Evolutionary conservation across 148 eudicot genomes (phyloP).

Genomic region (Camellia sinensis): DNA sequence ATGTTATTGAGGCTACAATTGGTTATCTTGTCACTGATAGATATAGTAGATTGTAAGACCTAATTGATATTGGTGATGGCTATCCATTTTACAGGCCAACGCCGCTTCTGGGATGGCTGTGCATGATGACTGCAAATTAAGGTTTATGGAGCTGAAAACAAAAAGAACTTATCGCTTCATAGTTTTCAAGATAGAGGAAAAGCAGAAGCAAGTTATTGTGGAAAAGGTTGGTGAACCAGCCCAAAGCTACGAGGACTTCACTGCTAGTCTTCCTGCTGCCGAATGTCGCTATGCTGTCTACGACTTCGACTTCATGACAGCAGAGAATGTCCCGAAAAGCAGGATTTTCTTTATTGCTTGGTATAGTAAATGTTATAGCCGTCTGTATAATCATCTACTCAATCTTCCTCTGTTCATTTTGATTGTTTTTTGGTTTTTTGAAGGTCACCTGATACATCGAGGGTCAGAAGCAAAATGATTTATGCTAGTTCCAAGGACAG

Average conservation of each 20-base stretch:
- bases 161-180: slow-evolving; percentile 28
- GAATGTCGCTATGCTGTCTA: slow-evolving; percentile 31
- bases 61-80: background rate
- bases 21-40: too few relatives aligned
- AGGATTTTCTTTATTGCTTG: slow-evolving; percentile 33
- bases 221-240: slow-evolving; percentile 30
- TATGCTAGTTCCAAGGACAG: slow-evolving; percentile 30
- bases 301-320: slow-evolving; percentile 23
- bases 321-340: slow-evolving; percentile 29
- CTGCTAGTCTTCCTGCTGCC: slow-evolving; percentile 26
- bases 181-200: slow-evolving; percentile 27
- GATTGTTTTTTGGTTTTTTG: background rate
- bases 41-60: background rate
- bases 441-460: slow-evolving; percentile 29
- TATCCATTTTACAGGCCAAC: slow-evolving; percentile 16
- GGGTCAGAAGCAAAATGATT: slow-evolving; percentile 33
- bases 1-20: background rate
- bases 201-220: slow-evolving; percentile 28
- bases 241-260: slow-evolving; percentile 27
- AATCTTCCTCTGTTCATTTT: background rate
- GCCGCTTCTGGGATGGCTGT: slow-evolving; percentile 35
- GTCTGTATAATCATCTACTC: background rate
- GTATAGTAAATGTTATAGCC: slow-evolving; percentile 4
- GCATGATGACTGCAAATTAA: slow-evolving; percentile 29
- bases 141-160: slow-evolving; percentile 27